Percentiles rank a stretch among this genome's conserved stretches.
phyloP scores from a whole-genome alignment of 1,139 yeast genomes.

The Blastobotrys persicus region DNA sequence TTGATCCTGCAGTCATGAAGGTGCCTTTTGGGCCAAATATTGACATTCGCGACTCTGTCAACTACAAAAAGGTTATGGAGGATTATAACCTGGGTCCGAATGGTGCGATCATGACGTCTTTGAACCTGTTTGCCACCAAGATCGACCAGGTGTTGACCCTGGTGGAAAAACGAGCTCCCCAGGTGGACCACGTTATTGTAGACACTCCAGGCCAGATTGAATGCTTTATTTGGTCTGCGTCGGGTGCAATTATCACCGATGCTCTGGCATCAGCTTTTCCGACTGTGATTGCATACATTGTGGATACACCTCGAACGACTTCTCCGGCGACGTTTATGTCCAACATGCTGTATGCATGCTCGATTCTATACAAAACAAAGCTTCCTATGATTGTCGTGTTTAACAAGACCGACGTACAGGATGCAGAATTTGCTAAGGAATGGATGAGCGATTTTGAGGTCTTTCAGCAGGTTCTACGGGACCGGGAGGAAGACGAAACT shows the following conservation, averaged over 20 bases:
- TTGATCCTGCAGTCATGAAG: slow-evolving; percentile 94
- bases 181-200: slow-evolving; percentile 64
- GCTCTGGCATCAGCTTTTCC: slow-evolving; percentile 96
- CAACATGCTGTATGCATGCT: slow-evolving; percentile 97
- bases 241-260: slow-evolving; percentile 94
- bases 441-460: slow-evolving; percentile 98
- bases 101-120: slow-evolving; percentile 95
- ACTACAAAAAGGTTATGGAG: slow-evolving; percentile 95
- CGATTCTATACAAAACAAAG: slow-evolving; percentile 91
- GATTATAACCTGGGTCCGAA: slow-evolving; percentile 89
- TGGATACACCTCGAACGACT: slow-evolving; percentile 92
- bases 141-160: slow-evolving; percentile 90
- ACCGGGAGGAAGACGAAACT: slow-evolving; percentile 57
- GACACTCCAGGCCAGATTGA: slow-evolving; percentile 99
- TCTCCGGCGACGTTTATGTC: slow-evolving; percentile 97
- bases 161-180: slow-evolving; percentile 74
- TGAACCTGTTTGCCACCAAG: slow-evolving; percentile 89
- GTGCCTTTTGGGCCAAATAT: slow-evolving; percentile 93
- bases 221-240: slow-evolving; percentile 88
- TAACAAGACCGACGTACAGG: slow-evolving; percentile 88
- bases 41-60: slow-evolving; percentile 94
- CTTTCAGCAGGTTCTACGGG: slow-evolving; percentile 74
- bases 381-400: slow-evolving; percentile 96
- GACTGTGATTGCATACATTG: slow-evolving; percentile 90
- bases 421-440: slow-evolving; percentile 83